These are phyloP conservation scores for Claviceps sp. DNA, from an alignment of 2,329 filamentous ascomycete species.

Conservation along the genomic window DNA sequence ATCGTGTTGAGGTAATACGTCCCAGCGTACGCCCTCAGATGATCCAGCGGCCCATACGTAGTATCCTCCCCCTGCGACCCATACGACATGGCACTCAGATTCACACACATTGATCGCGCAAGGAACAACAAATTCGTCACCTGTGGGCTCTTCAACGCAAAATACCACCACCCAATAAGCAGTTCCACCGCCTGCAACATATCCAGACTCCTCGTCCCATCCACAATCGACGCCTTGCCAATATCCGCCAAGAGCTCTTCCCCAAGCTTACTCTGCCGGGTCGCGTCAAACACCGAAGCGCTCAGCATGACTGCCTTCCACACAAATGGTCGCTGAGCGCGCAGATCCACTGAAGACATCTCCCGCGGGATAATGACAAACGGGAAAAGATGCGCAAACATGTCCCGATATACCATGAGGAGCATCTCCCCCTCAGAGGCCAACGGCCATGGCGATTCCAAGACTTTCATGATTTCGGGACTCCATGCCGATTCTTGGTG, in stretches of 20 bases:
- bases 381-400: conserved; percentile 26
- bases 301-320: conserved; percentile 38
- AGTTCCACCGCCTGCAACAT: conserved; percentile 33
- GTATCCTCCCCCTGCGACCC: conserved; percentile 14
- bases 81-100: conserved; percentile 21
- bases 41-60: conserved; percentile 23
- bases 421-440: conserved; percentile 26
- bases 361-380: conserved; percentile 29
- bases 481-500: conserved; percentile 11
- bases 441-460: conserved; percentile 27
- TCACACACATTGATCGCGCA: conserved; percentile 31
- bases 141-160: conserved; percentile 35
- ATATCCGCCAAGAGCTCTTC: conserved; percentile 31
- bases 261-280: conserved; percentile 30
- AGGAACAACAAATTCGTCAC: conserved; percentile 36
- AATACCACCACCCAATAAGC: conserved; percentile 34
- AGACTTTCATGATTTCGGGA: conserved; percentile 9
- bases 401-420: conserved; percentile 22
- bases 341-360: conserved; percentile 24
- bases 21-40: conserved; percentile 33
- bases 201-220: conserved; percentile 31
- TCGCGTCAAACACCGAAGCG: conserved; percentile 27
- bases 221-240: conserved; percentile 24
- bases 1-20: conserved; percentile 37
- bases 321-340: conserved; percentile 26